Conservation (phyloP, 768 basidiomycete species). For the Boletales sp. region DNA sequence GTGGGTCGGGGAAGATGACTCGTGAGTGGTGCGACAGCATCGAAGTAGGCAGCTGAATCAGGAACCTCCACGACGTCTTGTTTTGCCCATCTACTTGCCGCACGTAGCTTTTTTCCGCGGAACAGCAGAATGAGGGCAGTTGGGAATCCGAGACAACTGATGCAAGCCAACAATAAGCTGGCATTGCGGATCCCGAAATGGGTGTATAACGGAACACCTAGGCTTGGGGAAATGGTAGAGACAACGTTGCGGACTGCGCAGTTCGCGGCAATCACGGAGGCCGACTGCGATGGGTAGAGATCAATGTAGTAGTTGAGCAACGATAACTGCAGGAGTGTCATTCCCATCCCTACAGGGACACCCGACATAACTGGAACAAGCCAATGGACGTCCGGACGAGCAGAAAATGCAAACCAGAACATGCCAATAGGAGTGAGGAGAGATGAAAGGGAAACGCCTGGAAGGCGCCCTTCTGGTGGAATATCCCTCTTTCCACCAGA, state of each 20-base stretch:
- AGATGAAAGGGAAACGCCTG: constrained; percentile 22
- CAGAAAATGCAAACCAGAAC: constrained; percentile 26
- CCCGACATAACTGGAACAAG: constrained; percentile 19
- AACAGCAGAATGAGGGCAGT: constrained; percentile 12
- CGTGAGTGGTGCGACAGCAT: constrained; percentile 5
- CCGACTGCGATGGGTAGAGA: constrained; percentile 28
- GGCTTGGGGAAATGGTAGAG: constrained; percentile 17
- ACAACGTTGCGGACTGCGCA: constrained; percentile 13
- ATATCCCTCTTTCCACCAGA: constrained; percentile 22
- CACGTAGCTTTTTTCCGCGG: constrained; percentile 11
- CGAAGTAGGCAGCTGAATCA: background rate
- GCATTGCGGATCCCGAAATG: constrained; percentile 15
- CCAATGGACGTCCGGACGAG: constrained; percentile 8
- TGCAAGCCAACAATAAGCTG: constrained; percentile 18
- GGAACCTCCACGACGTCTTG: constrained; percentile 5
- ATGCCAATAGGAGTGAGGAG: constrained; percentile 27
- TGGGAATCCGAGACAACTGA: constrained; percentile 20
- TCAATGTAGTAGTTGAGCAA: constrained; percentile 29
- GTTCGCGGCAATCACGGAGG: constrained; percentile 27
- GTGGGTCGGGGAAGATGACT: constrained; percentile 2
- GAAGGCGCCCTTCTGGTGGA: constrained; percentile 26
- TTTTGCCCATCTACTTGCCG: constrained; percentile 19
- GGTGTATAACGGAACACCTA: constrained; percentile 16
- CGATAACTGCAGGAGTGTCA: constrained; percentile 27
- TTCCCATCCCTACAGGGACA: constrained; percentile 26